A percentile compares a stretch with the other conserved stretches of the same genome.
phyloP scores from a whole-genome alignment of 2,329 filamentous ascomycete species.

The Rutstroemia sp. region DNA sequence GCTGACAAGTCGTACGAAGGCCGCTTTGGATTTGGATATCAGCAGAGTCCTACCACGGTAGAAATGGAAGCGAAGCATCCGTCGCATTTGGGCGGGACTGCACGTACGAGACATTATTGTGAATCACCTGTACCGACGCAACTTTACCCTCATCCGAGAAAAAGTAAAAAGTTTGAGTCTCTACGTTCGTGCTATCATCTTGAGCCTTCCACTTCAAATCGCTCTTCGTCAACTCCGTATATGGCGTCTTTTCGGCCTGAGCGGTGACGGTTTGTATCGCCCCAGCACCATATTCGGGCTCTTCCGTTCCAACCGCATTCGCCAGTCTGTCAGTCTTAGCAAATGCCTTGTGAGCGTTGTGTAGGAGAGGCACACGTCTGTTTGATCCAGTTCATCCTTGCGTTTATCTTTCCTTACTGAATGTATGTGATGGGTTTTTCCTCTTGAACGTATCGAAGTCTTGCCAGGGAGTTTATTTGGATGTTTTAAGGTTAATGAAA shows the following conservation, averaged over 20 bases:
- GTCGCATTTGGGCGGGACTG: constrained; percentile 18
- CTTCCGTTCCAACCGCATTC: constrained; percentile 88
- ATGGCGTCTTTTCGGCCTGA: constrained; percentile 70
- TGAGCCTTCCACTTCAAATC: constrained; percentile 77
- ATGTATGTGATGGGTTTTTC: background rate
- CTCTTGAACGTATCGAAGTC: background rate
- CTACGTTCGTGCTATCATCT: constrained; percentile 73
- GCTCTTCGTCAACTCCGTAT: constrained; percentile 69
- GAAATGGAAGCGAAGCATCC: background rate
- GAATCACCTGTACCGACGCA: constrained; percentile 84
- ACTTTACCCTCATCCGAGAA: constrained; percentile 69
- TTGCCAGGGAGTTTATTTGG: no score
- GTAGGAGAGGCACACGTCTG: constrained; percentile 8
- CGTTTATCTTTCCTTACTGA: background rate
- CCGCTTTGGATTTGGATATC: constrained; percentile 49
- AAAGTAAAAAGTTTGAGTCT: constrained; percentile 93
- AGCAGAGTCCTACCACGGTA: background rate
- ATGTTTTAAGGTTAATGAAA: no score
- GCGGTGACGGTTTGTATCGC: constrained; percentile 81
- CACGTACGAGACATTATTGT: constrained; percentile 89
- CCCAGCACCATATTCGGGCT: constrained; percentile 87
- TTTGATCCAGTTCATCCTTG: constrained; percentile 11
- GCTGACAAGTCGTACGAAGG: constrained; percentile 83
- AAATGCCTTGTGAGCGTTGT: background rate
- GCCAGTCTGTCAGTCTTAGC: constrained; percentile 42